Base-by-base conservation (phyloP, 139 green algal species). In the Coccomyxa sp. region DNA sequence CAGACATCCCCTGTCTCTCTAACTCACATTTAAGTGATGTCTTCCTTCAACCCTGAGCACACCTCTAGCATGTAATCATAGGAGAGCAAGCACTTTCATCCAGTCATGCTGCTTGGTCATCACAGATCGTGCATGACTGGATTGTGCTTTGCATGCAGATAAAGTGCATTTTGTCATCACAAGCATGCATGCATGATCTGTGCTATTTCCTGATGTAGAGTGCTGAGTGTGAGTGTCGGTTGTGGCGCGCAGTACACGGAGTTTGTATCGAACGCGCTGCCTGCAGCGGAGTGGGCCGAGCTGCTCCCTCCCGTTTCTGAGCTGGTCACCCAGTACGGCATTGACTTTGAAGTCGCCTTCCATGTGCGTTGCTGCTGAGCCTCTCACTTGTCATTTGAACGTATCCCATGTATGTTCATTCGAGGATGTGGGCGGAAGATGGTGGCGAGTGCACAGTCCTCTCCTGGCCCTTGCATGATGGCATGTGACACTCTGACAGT, bases 271-370 rank as follows among this genome's bases (percentile, higher is more conserved):
- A 81, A 82, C 16, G 86, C 91, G 0, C 79, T 96, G 80, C 25
- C 86, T 4, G 58, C 68, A 13, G 80, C 86, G 21, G 81, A 91
- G 30, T 95, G 95, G 77, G 68, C 81, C 16, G 59, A 45, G 30
- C 81, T 95, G 81, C 77, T 97, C 76, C 94, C 91, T 0, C 75
- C 71, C 30, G 77, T 92, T 17, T 79, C 90, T 71, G 82, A 89
- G 17, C 84, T 96, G 32, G 79, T 87, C 27, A 68, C 71, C 23
- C 82, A 91, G 57, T 95, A 94, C 87, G 82, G 85, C 31, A 51
- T 97, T 7, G 91, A 95, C 80, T 85, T 89, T 27, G 92, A 96
- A 87, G 86, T 92, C 4, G 84, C 93, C 63, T 95, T 95, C 68
- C 71, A 38, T 25, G 71, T 38, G 31, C 71, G 31, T 4, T n/a